Evolutionary conservation across 768 basidiomycete genomes (phyloP), one percentile per base, ranked within the genome.

Genomic region (Ramaria rubella): DNA sequence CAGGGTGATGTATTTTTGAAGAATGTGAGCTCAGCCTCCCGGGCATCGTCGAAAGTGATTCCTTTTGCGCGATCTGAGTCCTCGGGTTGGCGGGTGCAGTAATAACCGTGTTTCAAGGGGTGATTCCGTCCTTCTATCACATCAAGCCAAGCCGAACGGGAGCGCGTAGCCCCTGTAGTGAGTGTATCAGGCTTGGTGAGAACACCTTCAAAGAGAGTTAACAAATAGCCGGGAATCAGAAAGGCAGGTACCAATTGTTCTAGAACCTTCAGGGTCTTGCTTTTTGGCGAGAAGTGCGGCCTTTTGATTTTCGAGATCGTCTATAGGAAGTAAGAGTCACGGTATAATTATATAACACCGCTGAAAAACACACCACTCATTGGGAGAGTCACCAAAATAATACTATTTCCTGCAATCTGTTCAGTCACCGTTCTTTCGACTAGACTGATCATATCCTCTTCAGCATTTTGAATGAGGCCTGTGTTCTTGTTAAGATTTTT

Each of bases 101-200:
- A 86, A 57, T 86, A 87, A 6, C 86, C 79, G 52, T 81, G 81
- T 34, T 63, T 73, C 57, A 86, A 68, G 15, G 17, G 51, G 61
- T 86, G 68, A 45, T 66, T 46, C 40, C 70, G 71, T 30, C 79
- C 81, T 57, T 80, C 72, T 5, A 87, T 67, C 3, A 82, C 70
- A 0, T 75, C 70, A n/a, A 72, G 68, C 83, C 85, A 87, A 27
- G 34, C 43, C 30, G 70, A 45, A 15, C 69, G 76, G 44, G 72
- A 44, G 40, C 75, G 70, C 4, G 64, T 73, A 3, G 76, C 70
- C 9, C 81, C 82, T 0, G 60, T 42, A 1, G 69, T 64, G 1
- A 89, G 66, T 4, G 67, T 72, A 60, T 90, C 87, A 0, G 85
- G 81, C 60, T 89, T 88, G 0, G 86, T 89, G 12, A 87, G 72